phyloP scores from a whole-genome alignment of 768 basidiomycete genomes.

The Suillus variegatus region DNA sequence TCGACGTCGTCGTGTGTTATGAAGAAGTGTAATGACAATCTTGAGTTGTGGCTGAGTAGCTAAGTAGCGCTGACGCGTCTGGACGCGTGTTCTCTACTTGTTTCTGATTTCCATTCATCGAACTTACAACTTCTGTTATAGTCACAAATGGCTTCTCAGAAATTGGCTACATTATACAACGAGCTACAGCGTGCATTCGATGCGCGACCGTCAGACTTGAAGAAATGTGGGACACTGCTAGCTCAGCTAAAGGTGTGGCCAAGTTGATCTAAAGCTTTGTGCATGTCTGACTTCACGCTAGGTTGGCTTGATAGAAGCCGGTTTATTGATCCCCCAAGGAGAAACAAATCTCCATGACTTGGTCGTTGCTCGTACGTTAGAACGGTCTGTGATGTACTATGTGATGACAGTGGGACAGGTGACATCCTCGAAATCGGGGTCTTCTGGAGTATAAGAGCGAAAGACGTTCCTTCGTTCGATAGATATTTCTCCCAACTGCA shows the following conservation, averaged over 20 bases:
- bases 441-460: slow-evolving; percentile 87
- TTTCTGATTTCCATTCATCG: not conserved
- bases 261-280: not conserved
- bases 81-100: slow-evolving; percentile 33
- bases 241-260: slow-evolving; percentile 70
- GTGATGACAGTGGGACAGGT: slow-evolving; percentile 46
- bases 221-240: slow-evolving; percentile 62
- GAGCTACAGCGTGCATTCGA: slow-evolving; percentile 69
- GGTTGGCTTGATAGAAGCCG: slow-evolving; percentile 78
- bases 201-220: slow-evolving; percentile 65
- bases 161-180: slow-evolving; percentile 62
- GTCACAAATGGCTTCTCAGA: slow-evolving; percentile 47
- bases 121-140: not conserved
- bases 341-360: slow-evolving; percentile 68
- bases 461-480: slow-evolving; percentile 91
- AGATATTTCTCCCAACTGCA: slow-evolving; percentile 92
- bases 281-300: slow-evolving; percentile 28
- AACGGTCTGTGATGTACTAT: slow-evolving; percentile 1
- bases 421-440: slow-evolving; percentile 96
- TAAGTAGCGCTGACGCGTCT: slow-evolving; percentile 53
- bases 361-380: slow-evolving; percentile 65
- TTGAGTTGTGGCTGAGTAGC: slow-evolving; percentile 22
- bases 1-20: slow-evolving; percentile 7
- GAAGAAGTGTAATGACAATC: slow-evolving; percentile 17
- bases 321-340: slow-evolving; percentile 73